Base-by-base conservation (phyloP, 495 filamentous ascomycete species). In the Platismatia glauca region DNA sequence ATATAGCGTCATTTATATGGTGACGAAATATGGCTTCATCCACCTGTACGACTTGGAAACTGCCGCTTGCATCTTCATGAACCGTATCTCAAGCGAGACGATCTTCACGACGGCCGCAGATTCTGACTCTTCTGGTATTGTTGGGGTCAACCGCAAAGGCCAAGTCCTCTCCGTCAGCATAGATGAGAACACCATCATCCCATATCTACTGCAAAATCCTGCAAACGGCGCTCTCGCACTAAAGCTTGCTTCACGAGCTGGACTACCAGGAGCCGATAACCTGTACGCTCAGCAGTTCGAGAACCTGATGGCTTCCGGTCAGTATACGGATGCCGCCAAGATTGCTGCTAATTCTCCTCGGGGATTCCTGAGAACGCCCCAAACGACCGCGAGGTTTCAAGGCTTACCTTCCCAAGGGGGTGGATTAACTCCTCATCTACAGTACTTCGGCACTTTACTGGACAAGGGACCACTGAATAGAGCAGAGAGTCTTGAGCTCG, bases 1-100 rank as follows among this genome's bases (percentile, higher is more conserved):
- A 73, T 99, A 97, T 78, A 91, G 90, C 68, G 81, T 99, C 70
- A 89, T 97, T 62, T 97, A 97, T 74, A 83, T 99, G 44, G 90
- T 97, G 60, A 99, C 94, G 22, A 99, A 99, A 72, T 99, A 97
- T 71, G 94, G 94, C 48, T 99, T 97, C 76, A 97, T 99, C 67
- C 94, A 99, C 74, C 83, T 99, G 13, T 97, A 97, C 74, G 94
- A 99, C 69, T 83, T 99, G 52, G 94, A 97, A 77, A 93, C 89
- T 8, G 94, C 89, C 39, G 90, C 89, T n/a, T 94, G 91, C 71
- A 93, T 99, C 71, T 99, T 96, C 84, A 96, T 99, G 92, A 97
- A 99, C 77, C 88, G 94, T 58, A 99, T 99, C 70, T 99, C 94
- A 27, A 95, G 91, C 77, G 94, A 99, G 71, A 99, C 94, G 0